These are phyloP conservation scores for Aspergillus sp. DNA, from an alignment of 2,329 filamentous ascomycete species.

Conservation along the genomic window DNA sequence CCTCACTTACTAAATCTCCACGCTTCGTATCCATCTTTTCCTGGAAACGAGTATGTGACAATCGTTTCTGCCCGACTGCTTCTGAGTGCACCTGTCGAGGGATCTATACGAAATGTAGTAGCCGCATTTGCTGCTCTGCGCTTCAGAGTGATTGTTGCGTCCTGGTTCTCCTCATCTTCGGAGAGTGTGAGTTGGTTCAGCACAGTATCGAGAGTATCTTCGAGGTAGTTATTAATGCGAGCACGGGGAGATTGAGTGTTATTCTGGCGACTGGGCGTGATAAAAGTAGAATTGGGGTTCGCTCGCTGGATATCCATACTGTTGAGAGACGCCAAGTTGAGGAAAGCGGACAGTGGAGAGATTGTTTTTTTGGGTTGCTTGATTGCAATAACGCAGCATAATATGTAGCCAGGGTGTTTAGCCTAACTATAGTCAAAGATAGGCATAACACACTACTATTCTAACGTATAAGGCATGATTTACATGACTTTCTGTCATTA, in stretches of 20 bases:
- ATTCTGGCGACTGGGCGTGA: not conserved
- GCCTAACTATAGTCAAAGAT: no score
- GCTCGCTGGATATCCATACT: not conserved
- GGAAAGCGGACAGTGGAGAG: not conserved
- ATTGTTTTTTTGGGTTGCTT: not conserved
- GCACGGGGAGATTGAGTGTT: conserved; percentile 2
- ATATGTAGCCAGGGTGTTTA: no score
- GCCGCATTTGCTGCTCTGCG: conserved; percentile 21
- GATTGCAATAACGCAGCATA: no score
- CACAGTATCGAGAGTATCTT: conserved; percentile 25
- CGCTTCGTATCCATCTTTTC: conserved; percentile 55
- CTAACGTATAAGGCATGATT: no score
- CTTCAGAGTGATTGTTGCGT: conserved; percentile 27
- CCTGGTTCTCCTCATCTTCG: conserved; percentile 24
- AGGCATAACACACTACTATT: no score
- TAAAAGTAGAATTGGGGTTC: not conserved
- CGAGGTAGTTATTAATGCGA: conserved; percentile 32
- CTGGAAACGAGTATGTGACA: conserved; percentile 55
- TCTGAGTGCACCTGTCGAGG: conserved; percentile 30
- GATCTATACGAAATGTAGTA: conserved; percentile 30
- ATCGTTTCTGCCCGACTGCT: conserved; percentile 16
- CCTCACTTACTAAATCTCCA: conserved; percentile 49
- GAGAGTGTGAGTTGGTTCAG: conserved; percentile 27
- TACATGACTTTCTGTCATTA: no score
- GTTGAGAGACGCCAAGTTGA: not conserved